Base-by-base conservation (phyloP, 305 asterid species). In the Solanum aculeatissimum region DNA sequence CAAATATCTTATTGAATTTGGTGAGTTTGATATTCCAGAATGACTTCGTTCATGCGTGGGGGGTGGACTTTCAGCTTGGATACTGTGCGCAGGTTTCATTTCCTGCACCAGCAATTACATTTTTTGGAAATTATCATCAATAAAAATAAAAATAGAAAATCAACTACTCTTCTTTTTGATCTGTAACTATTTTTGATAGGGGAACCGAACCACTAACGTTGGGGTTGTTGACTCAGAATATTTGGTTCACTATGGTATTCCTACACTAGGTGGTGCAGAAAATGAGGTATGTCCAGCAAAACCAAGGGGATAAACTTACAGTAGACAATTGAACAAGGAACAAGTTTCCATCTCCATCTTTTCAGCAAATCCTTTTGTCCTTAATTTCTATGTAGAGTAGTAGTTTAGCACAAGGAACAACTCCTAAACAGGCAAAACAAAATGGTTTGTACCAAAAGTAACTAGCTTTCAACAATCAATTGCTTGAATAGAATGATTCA, bases 141-240 rank as follows among this genome's bases (percentile, higher is more conserved):
- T 16, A 9, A 2, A 32, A 66, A 29, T 29, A 29, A 21, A 19
- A 66, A 29, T 29, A 29, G 10, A 19, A 69, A 35, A 74, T 25
- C 16, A 0, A 29, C 13, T 18, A 29, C 12, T 18, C 40, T 51
- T 27, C 23, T 51, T 45, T 51, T 77, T 85, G 53, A 42, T 81
- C 27, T 62, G 84, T 42, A 13, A 45, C 35, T 42, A 42, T 80
- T 60, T 69, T 23, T 86, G 83, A 86, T 85, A 94, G 97, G 98
- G 97, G 81, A 86, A 92, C 65, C 88, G 94, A 88, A 92, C 91
- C 4, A 25, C 68, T 65, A 92, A 93, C 81, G 84, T 95, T 29
- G 98, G 95, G 35, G 74, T 93, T 45, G 93, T 95, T 32, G 97
- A 95, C 90, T 91, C 97, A 2, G 97, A 95, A 89, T 94, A 92